Conservation (phyloP, 2,329 filamentous ascomycete genomes). For the Hypoxylon sp. region DNA sequence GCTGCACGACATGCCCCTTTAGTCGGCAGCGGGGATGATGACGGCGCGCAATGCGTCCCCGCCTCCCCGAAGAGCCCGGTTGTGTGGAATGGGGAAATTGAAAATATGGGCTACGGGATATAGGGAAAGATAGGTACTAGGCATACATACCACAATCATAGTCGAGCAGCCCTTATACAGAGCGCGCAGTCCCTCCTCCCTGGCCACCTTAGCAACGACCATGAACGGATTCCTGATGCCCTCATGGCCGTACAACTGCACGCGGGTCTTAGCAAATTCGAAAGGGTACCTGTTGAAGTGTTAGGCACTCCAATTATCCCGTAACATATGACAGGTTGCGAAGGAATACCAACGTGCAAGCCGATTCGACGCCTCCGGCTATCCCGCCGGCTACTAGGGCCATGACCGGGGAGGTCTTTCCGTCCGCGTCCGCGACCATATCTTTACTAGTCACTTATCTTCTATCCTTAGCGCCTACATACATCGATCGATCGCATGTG, state of each 20-base stretch:
- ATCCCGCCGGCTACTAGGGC: constrained; percentile 53
- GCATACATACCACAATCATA: constrained; percentile 62
- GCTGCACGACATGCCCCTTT: constrained; percentile 1
- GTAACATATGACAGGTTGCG: neutral
- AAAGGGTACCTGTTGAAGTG: constrained; percentile 65
- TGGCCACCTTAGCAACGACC: constrained; percentile 69
- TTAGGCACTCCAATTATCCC: neutral
- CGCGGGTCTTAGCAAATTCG: constrained; percentile 75
- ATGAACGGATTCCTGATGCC: constrained; percentile 67
- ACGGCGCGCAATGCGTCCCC: constrained; percentile 4
- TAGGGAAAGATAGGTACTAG: neutral
- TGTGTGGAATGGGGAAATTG: neutral
- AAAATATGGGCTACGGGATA: neutral
- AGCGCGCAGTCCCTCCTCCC: constrained; percentile 68
- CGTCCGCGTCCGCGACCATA: constrained; percentile 50
- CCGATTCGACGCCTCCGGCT: constrained; percentile 54
- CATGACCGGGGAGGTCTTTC: constrained; percentile 50
- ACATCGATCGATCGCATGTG: constrained; percentile 12
- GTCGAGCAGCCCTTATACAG: constrained; percentile 71
- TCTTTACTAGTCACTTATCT: constrained; percentile 2
- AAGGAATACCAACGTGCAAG: constrained; percentile 47
- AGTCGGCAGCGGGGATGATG: constrained; percentile 1
- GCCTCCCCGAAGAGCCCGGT: constrained; percentile 4
- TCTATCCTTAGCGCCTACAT: neutral
- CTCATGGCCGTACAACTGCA: constrained; percentile 64